A percentile compares a stretch with the other conserved stretches of the same genome.
Evolutionary conservation across 2,329 filamentous ascomycete genomes (phyloP).

Genomic region (Fusarium pseudoanthophilum): DNA sequence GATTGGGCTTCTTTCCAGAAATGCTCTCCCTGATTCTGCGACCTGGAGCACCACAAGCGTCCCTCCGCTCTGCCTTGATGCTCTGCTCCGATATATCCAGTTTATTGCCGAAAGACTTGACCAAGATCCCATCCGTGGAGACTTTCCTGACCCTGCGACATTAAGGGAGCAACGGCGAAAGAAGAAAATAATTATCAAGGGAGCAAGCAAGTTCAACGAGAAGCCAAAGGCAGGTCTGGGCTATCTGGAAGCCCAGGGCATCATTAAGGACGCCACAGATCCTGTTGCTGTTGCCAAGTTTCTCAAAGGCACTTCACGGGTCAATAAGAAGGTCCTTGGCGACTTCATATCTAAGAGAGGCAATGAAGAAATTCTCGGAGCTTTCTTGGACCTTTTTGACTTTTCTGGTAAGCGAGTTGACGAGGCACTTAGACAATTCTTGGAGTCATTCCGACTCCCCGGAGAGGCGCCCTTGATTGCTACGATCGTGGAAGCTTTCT

Average conservation of each 20-base stretch:
- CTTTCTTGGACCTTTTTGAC: constrained; percentile 88
- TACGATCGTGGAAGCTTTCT: constrained; percentile 87
- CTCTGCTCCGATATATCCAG: constrained; percentile 88
- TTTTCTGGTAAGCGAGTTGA: constrained; percentile 89
- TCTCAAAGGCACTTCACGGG: constrained; percentile 83
- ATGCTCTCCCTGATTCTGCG: constrained; percentile 95
- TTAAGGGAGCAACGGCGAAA: constrained; percentile 78
- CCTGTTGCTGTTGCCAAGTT: constrained; percentile 86
- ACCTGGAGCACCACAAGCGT: constrained; percentile 99
- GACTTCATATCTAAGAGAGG: constrained; percentile 93
- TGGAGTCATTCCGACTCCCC: constrained; percentile 92
- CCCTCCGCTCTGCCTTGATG: constrained; percentile 92
- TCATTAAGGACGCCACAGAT: constrained; percentile 81
- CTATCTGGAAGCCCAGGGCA: constrained; percentile 84
- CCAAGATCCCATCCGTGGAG: constrained; percentile 71
- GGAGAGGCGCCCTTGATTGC: constrained; percentile 95
- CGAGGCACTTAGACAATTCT: constrained; percentile 85
- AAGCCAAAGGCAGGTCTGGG: constrained; percentile 89
- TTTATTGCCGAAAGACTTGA: constrained; percentile 89
- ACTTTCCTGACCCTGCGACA: constrained; percentile 71
- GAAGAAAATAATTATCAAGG: constrained; percentile 90
- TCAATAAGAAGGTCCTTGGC: constrained; percentile 91
- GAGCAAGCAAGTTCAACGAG: constrained; percentile 93
- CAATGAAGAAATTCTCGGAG: constrained; percentile 85
- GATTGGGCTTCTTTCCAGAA: constrained; percentile 90